phyloP scores from a whole-genome alignment of 2,329 filamentous ascomycete genomes.

The Exophiala sp. region DNA sequence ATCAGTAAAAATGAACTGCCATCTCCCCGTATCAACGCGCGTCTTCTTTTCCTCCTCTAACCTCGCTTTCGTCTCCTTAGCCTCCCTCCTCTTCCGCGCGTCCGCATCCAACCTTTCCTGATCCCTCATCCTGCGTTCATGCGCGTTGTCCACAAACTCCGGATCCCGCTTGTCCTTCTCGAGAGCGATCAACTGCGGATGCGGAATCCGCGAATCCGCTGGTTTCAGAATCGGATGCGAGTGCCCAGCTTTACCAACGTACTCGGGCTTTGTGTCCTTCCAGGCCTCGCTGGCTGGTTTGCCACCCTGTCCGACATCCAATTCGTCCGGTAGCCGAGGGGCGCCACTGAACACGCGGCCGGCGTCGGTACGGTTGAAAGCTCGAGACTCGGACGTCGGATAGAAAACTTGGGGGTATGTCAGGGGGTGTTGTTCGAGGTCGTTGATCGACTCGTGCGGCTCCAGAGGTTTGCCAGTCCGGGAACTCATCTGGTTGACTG shows the following conservation, averaged over 20 bases:
- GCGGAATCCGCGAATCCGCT: slow-evolving; percentile 61
- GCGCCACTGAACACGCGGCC: slow-evolving; percentile 57
- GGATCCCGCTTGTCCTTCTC: slow-evolving; percentile 44
- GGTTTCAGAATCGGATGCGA: slow-evolving; percentile 54
- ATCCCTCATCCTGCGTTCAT: slow-evolving; percentile 41
- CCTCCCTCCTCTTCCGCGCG: slow-evolving; percentile 41
- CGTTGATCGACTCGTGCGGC: slow-evolving; percentile 61
- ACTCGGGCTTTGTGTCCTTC: slow-evolving; percentile 35
- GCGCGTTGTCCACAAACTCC: slow-evolving; percentile 32
- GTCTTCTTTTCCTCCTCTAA: slow-evolving; percentile 35
- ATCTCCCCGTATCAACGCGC: slow-evolving; percentile 46
- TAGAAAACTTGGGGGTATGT: slow-evolving; percentile 58
- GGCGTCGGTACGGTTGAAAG: slow-evolving; percentile 64
- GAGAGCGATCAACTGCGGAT: slow-evolving; percentile 55
- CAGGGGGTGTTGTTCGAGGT: slow-evolving; percentile 57
- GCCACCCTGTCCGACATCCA: slow-evolving; percentile 33
- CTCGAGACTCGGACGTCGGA: slow-evolving; percentile 60
- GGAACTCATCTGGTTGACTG: slow-evolving; percentile 54
- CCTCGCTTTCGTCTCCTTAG: slow-evolving; percentile 42
- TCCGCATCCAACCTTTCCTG: slow-evolving; percentile 42
- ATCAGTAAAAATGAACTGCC: slow-evolving; percentile 60
- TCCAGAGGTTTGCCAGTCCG: slow-evolving; percentile 35
- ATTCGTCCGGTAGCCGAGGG: slow-evolving; percentile 37
- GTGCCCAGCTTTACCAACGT: slow-evolving; percentile 41
- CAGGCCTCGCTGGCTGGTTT: slow-evolving; percentile 28